These are phyloP conservation scores for Tarenaya hassleriana DNA, from an alignment of 345 rosid species.

Conservation along the genomic window DNA sequence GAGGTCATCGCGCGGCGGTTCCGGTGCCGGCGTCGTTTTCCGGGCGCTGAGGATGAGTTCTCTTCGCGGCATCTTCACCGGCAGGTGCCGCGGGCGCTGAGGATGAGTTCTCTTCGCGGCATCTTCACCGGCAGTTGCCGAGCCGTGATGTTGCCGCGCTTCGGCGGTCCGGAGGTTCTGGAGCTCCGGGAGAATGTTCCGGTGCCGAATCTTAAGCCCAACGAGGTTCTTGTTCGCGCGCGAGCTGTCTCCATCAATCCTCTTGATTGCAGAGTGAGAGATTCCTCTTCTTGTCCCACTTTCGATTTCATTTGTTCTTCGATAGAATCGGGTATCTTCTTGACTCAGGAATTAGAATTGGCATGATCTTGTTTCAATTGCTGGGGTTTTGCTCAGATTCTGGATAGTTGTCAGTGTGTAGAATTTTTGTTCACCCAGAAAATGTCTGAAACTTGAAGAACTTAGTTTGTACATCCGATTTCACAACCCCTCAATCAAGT, in stretches of 20 bases:
- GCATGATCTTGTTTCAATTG: not conserved
- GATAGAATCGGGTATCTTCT: constrained; percentile 3
- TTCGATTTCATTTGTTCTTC: constrained; percentile 18
- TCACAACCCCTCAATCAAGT: not conserved
- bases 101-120: constrained; percentile 33
- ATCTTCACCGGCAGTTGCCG: constrained; percentile 57
- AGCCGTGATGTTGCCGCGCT: constrained; percentile 77
- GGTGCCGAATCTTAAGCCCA: constrained; percentile 68
- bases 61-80: constrained; percentile 46
- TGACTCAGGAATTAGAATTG: not conserved
- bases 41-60: constrained; percentile 22
- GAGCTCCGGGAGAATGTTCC: constrained; percentile 64
- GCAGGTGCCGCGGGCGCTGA: constrained; percentile 62
- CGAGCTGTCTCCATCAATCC: constrained; percentile 91
- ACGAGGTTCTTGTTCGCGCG: constrained; percentile 76
- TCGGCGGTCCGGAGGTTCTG: constrained; percentile 86
- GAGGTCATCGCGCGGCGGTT: constrained; percentile 12
- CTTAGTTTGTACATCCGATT: not conserved
- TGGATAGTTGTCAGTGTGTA: not conserved
- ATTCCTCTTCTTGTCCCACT: constrained; percentile 16
- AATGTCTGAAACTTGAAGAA: not conserved
- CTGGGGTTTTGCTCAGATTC: no score
- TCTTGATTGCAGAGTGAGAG: constrained; percentile 83
- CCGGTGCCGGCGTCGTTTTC: constrained; percentile 8
- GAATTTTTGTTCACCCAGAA: not conserved